A percentile compares a stretch with the other conserved stretches of the same genome.
These are phyloP conservation scores for Saccharomyces hybrid DNA, from an alignment of 1,139 yeast genomes.

Conservation along the genomic window DNA sequence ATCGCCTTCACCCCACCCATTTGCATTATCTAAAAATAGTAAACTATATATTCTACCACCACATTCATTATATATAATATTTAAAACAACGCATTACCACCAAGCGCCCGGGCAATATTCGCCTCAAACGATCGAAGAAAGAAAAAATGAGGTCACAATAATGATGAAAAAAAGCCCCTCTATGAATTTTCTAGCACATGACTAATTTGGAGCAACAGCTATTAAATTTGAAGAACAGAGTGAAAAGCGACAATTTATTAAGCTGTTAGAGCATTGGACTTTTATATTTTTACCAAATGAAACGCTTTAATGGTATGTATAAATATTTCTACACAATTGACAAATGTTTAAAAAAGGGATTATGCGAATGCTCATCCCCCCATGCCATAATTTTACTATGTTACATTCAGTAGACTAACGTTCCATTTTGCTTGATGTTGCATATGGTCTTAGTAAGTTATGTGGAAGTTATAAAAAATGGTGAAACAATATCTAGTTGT, in stretches of 20 bases:
- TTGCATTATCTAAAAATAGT: not conserved
- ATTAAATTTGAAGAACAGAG: not conserved
- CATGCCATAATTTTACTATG: not conserved
- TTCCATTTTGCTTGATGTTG: not conserved
- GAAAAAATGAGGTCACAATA: not conserved
- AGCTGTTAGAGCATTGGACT: not conserved
- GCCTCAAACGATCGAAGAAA: not conserved
- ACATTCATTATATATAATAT: not conserved
- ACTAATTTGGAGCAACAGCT: not conserved
- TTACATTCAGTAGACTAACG: not conserved
- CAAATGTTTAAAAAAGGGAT: not conserved
- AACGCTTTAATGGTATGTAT: slow-evolving; percentile 13
- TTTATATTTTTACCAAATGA: slow-evolving; percentile 8
- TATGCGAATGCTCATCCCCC: not conserved
- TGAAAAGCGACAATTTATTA: not conserved
- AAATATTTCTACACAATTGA: not conserved
- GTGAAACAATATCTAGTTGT: slow-evolving; percentile 17
- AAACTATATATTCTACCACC: not conserved
- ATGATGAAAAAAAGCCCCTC: not conserved
- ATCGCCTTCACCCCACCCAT: too few relatives aligned
- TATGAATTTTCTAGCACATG: not conserved
- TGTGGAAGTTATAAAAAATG: slow-evolving; percentile 23
- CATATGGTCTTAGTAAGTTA: slow-evolving; percentile 15
- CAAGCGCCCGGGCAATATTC: not conserved
- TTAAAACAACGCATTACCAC: not conserved